phyloP scores from a whole-genome alignment of 208 protist genomes.

The Crithidia bombi region DNA sequence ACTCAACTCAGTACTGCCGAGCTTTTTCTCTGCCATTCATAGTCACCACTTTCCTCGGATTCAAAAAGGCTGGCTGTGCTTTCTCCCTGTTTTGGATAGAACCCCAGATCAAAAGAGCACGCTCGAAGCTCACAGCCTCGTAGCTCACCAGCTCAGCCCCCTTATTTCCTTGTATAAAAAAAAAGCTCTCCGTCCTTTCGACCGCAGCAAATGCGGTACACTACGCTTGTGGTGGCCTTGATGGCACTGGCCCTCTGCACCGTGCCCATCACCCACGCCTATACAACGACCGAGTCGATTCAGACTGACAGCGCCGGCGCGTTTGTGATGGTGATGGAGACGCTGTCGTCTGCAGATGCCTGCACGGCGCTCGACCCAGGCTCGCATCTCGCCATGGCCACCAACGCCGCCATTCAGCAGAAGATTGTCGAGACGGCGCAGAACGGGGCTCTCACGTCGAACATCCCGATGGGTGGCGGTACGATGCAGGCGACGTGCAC shows the following conservation, averaged over 20 bases:
- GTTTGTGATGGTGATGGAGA: too few species aligned
- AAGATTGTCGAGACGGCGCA: conserved; percentile 18
- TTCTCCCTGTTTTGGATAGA: too few species aligned
- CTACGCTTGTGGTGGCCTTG: background rate
- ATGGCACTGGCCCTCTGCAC: conserved; percentile 12
- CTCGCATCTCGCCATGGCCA: conserved; percentile 64
- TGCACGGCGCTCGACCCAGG: conserved; percentile 17
- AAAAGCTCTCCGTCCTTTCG: too few species aligned
- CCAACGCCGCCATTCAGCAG: conserved; percentile 34
- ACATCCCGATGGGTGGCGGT: conserved; percentile 48
- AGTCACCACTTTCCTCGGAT: too few species aligned
- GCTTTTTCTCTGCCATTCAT: too few species aligned
- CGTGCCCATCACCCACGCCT: conserved; percentile 35
- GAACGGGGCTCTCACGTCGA: conserved; percentile 15
- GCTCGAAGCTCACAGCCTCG: too few species aligned
- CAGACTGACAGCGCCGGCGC: conserved; percentile 3
- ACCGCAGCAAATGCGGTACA: background rate
- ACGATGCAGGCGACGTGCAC: conserved; percentile 45
- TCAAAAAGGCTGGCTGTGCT: too few species aligned
- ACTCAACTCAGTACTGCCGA: too few species aligned
- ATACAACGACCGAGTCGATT: conserved; percentile 38
- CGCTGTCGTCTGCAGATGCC: too few species aligned
- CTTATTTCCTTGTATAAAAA: too few species aligned
- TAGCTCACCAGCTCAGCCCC: too few species aligned
- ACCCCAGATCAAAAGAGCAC: too few species aligned